These are phyloP conservation scores for Solanum hybrid DNA, from an alignment of 305 asterid species.

Conservation along the genomic window DNA sequence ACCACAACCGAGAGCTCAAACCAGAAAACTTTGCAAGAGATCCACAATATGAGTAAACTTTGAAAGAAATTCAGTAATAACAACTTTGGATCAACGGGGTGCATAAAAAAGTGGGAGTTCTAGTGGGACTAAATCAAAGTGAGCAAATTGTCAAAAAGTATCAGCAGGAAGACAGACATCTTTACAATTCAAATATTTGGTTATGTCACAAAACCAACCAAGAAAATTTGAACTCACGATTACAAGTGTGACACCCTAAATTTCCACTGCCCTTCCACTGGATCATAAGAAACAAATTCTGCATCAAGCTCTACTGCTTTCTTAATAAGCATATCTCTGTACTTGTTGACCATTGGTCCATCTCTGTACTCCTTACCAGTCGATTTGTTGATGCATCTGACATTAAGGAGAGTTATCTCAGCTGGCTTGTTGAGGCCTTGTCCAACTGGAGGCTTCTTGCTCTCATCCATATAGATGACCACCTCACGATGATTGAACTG, in stretches of 20 bases:
- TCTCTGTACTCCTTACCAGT: slow-evolving; percentile 43
- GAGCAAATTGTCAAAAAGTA: neutral
- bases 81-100: neutral
- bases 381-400: slow-evolving; percentile 56
- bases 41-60: neutral
- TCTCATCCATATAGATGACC: slow-evolving; percentile 54
- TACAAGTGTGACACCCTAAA: slow-evolving; percentile 57
- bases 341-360: slow-evolving; percentile 58
- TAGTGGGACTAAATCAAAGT: neutral
- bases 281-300: slow-evolving; percentile 67
- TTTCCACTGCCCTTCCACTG: slow-evolving; percentile 73
- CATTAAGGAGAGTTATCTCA: slow-evolving; percentile 69
- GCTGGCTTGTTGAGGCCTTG: slow-evolving; percentile 81
- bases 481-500: slow-evolving; percentile 63
- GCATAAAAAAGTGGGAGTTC: neutral
- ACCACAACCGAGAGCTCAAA: neutral
- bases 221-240: neutral
- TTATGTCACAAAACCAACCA: neutral
- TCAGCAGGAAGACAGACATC: neutral
- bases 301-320: slow-evolving; percentile 65
- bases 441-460: slow-evolving; percentile 68
- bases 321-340: slow-evolving; percentile 49
- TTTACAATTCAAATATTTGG: neutral
- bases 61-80: neutral
- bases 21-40: neutral